Conservation (phyloP, 352 stramenopile species). For the Pythium dissimile region DNA sequence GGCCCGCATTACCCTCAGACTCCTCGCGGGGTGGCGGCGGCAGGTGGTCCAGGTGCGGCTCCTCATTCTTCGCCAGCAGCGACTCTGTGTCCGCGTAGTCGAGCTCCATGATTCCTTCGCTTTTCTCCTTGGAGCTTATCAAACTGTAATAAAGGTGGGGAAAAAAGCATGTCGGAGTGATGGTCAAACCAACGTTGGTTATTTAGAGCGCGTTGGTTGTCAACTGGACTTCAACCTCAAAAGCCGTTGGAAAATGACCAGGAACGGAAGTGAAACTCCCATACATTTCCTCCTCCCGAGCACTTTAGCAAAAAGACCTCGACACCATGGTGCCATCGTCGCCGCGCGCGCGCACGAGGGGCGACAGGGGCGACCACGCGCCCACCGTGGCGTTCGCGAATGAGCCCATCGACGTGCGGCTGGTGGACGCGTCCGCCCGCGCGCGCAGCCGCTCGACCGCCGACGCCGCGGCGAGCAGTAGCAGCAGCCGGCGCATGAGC, state of each 20-base stretch:
- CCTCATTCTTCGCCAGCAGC: slow-evolving; percentile 53
- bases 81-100: slow-evolving; percentile 53
- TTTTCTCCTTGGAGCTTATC: background rate
- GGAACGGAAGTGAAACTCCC: too few relatives aligned
- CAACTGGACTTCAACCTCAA: slow-evolving; percentile 1
- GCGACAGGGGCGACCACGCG: background rate
- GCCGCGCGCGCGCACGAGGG: background rate
- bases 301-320: background rate
- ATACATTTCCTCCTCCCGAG: background rate
- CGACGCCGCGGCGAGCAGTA: background rate
- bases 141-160: background rate
- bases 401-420: background rate
- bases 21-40: slow-evolving; percentile 1
- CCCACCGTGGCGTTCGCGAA: background rate
- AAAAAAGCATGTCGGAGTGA: slow-evolving; percentile 3
- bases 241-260: too few relatives aligned
- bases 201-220: slow-evolving; percentile 12
- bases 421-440: background rate
- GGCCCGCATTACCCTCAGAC: slow-evolving; percentile 2
- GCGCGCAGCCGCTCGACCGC: slow-evolving; percentile 4
- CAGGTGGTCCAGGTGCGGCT: slow-evolving; percentile 15
- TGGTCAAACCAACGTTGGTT: slow-evolving; percentile 16
- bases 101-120: slow-evolving; percentile 40
- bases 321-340: slow-evolving; percentile 3
- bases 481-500: slow-evolving; percentile 1